These are phyloP conservation scores for Heterobasidion annosum DNA, from an alignment of 1,284 basidiomycete species.

Conservation along the genomic window DNA sequence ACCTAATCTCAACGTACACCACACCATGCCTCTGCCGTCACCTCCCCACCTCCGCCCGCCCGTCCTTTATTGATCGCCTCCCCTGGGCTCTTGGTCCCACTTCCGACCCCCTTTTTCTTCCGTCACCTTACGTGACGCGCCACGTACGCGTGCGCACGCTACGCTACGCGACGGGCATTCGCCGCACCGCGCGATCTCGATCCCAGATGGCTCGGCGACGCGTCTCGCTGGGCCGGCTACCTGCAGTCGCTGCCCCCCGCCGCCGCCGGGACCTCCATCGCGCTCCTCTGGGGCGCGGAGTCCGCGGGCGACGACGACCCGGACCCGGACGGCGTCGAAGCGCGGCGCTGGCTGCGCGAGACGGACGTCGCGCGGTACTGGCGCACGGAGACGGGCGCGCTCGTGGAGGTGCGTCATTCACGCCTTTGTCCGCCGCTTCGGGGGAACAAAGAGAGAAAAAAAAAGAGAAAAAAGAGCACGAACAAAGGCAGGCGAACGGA, in stretches of 20 bases:
- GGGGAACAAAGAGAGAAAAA: too few relatives aligned
- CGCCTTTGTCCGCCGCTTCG: constrained; percentile 2
- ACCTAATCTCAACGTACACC: too few relatives aligned
- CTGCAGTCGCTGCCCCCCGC: constrained; percentile 48
- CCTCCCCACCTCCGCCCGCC: too few relatives aligned
- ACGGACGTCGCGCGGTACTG: constrained; percentile 8
- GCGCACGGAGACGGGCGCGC: neutral
- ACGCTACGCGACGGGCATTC: too few relatives aligned
- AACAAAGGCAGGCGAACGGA: neutral
- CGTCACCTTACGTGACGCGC: too few relatives aligned
- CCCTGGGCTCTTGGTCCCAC: too few relatives aligned
- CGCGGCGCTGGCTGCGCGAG: constrained; percentile 7
- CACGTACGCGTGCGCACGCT: too few relatives aligned
- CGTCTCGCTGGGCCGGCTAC: constrained; percentile 61
- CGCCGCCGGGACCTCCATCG: constrained; percentile 39
- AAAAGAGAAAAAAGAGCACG: neutral
- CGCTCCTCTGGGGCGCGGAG: constrained; percentile 50
- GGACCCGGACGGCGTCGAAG: constrained; percentile 7
- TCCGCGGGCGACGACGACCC: constrained; percentile 1
- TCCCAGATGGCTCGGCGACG: constrained; percentile 27
- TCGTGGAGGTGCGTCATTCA: neutral
- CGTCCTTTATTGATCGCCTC: too few relatives aligned
- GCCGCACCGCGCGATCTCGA: constrained; percentile 8
- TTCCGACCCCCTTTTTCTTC: too few relatives aligned
- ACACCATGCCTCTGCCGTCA: too few relatives aligned